Percentiles rank a stretch among this genome's conserved stretches.
Evolutionary conservation across 169 alveolate genomes (phyloP).

Genomic region (Plasmodium relictum): DNA sequence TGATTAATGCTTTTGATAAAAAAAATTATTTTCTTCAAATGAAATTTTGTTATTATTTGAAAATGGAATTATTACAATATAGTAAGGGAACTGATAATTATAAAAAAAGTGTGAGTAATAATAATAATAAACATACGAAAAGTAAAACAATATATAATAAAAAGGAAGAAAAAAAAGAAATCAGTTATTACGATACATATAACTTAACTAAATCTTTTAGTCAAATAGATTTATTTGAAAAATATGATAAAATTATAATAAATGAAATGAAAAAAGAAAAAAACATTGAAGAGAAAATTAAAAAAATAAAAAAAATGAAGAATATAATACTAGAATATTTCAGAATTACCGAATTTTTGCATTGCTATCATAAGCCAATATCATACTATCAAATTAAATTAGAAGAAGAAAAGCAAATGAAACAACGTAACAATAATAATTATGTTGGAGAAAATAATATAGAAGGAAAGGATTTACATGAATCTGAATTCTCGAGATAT

Average conservation of each 20-base stretch:
- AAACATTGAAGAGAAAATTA: conserved; percentile 11
- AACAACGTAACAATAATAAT: background rate
- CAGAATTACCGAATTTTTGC: conserved; percentile 45
- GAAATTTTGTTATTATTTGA: conserved; percentile 35
- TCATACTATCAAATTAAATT: conserved; percentile 66
- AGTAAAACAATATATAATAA: background rate
- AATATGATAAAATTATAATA: conserved; percentile 45
- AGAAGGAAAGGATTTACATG: conserved; percentile 6
- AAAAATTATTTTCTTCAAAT: background rate
- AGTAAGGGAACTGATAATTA: background rate
- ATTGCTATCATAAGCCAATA: conserved; percentile 69
- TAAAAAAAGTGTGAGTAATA: background rate
- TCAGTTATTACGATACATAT: background rate
- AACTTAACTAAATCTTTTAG: background rate
- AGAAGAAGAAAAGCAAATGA: conserved; percentile 45
- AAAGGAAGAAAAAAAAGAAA: background rate
- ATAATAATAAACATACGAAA: background rate
- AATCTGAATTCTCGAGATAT: conserved; percentile 47
- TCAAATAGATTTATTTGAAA: conserved; percentile 61
- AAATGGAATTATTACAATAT: background rate
- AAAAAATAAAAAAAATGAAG: conserved; percentile 31
- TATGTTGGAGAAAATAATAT: background rate
- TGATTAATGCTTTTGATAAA: background rate
- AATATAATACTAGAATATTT: conserved; percentile 44
- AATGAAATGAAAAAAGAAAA: conserved; percentile 23